These are phyloP conservation scores for Sarcomyxa edulis DNA, from an alignment of 768 basidiomycete species.

Conservation along the genomic window DNA sequence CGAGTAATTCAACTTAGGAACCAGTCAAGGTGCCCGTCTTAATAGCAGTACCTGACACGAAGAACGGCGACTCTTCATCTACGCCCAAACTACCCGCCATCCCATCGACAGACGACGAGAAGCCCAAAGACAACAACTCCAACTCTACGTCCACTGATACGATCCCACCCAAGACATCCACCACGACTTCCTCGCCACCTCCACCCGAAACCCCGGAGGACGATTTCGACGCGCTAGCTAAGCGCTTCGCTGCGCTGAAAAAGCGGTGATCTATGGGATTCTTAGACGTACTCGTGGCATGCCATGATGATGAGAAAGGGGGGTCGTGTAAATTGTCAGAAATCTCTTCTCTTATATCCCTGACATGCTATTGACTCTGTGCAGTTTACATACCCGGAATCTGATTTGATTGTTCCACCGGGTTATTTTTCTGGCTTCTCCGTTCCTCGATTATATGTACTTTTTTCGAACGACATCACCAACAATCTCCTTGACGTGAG, in stretches of 20 bases:
- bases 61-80: constrained; percentile 24
- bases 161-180: constrained; percentile 14
- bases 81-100: constrained; percentile 42
- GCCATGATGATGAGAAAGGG: no score
- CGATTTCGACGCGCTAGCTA: constrained; percentile 70
- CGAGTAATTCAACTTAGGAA: constrained; percentile 1
- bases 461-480: no score
- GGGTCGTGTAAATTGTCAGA: no score
- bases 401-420: no score
- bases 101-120: constrained; percentile 43
- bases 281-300: no score
- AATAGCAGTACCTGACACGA: constrained; percentile 17
- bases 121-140: constrained; percentile 12
- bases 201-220: constrained; percentile 41
- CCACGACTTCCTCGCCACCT: no score
- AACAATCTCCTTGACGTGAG: no score
- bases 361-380: no score
- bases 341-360: no score
- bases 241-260: constrained; percentile 84
- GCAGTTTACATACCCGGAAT: no score
- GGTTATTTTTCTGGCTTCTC: no score
- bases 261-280: constrained; percentile 56
- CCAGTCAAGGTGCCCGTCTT: neutral
- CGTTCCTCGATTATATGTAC: no score
- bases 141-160: constrained; percentile 15